Conservation (phyloP, 345 rosid genomes). For the Acer saccharum region DNA sequence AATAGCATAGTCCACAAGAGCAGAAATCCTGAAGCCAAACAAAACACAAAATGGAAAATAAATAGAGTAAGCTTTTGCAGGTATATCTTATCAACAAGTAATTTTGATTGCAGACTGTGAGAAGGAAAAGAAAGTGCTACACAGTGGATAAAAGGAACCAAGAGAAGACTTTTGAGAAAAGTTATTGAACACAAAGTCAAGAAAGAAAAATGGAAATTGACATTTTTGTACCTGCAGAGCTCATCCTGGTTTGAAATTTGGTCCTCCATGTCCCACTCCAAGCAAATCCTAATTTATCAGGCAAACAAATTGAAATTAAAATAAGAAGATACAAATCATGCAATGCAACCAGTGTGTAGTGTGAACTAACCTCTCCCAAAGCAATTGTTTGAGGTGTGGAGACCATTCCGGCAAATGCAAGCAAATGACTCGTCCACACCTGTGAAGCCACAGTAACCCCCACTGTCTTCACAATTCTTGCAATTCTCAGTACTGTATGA, state of each 20-base stretch:
- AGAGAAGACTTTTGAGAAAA: too few species aligned
- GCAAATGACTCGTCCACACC: constrained; percentile 64
- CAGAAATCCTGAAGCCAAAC: constrained; percentile 24
- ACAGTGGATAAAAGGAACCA: too few species aligned
- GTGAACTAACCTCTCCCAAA: constrained; percentile 51
- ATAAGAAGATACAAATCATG: background rate
- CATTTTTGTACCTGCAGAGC: constrained; percentile 41
- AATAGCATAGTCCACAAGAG: constrained; percentile 27
- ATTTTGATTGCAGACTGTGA: background rate
- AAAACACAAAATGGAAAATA: background rate
- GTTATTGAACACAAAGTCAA: constrained; percentile 1
- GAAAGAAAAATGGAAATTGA: background rate
- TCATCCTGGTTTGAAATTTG: constrained; percentile 39
- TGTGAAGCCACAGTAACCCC: constrained; percentile 63
- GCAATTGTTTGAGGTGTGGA: constrained; percentile 57
- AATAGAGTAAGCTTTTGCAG: constrained; percentile 17
- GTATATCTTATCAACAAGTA: too few species aligned
- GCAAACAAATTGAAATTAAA: background rate
- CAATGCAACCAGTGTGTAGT: background rate
- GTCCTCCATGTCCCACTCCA: constrained; percentile 54
- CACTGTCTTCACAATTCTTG: constrained; percentile 61
- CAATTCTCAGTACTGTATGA: constrained; percentile 41
- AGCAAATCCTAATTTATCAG: constrained; percentile 34
- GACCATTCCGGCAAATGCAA: constrained; percentile 56
- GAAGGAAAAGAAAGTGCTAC: background rate